A percentile compares a stretch with the other conserved stretches of the same genome.
Conservation (phyloP, 345 rosid species). For the Diplotaxis tenuifolia region DNA sequence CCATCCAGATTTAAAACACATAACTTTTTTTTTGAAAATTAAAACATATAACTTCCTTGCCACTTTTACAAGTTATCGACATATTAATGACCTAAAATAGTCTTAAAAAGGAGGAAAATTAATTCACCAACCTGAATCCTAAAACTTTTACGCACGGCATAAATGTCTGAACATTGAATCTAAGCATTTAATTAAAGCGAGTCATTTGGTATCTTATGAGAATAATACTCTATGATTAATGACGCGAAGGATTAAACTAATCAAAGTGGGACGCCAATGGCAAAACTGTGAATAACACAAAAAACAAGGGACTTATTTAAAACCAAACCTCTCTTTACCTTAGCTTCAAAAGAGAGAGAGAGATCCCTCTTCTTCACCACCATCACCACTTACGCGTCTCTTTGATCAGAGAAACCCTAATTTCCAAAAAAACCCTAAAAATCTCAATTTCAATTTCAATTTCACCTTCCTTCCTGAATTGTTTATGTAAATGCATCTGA, state of each 20-base stretch:
- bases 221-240: conserved; percentile 20
- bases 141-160: conserved; percentile 16
- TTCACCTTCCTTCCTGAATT: background rate
- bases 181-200: conserved; percentile 2
- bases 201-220: conserved; percentile 28
- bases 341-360: conserved; percentile 38
- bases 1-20: background rate
- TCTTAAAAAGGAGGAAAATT: background rate
- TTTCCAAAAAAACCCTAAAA: background rate
- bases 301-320: background rate
- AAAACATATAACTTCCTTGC: conserved; percentile 1
- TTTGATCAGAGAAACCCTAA: conserved; percentile 24
- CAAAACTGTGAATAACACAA: conserved; percentile 13
- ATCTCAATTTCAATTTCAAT: background rate
- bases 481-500: conserved; percentile 49
- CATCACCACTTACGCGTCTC: conserved; percentile 11
- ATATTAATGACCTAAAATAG: conserved; percentile 16
- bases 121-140: background rate
- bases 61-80: conserved; percentile 30
- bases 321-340: conserved; percentile 11
- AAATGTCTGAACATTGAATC: conserved; percentile 28
- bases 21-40: no score
- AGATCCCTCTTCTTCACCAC: conserved; percentile 25
- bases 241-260: conserved; percentile 24
- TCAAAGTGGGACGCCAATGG: conserved; percentile 32